Conservation (phyloP, 2,329 filamentous ascomycete genomes). For the Ascochyta clinopodiicola region DNA sequence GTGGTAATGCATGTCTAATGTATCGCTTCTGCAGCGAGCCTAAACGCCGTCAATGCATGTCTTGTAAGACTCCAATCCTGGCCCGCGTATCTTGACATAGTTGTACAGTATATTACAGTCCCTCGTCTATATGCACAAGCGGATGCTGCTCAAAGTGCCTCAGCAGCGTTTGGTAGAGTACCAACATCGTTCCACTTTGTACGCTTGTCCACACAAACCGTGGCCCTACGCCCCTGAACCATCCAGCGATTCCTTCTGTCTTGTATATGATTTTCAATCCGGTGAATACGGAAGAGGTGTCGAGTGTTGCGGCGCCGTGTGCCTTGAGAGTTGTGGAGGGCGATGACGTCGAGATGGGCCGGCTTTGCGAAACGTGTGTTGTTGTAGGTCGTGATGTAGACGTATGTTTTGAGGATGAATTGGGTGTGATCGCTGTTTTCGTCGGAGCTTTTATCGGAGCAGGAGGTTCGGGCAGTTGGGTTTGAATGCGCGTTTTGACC, state of each 20-base stretch:
- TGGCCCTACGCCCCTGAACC: slow-evolving; percentile 94
- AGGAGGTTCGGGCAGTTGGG: slow-evolving; percentile 70
- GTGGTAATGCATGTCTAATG: slow-evolving; percentile 11
- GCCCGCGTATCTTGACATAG: slow-evolving; percentile 14
- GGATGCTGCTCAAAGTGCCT: slow-evolving; percentile 72
- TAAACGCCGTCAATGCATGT: slow-evolving; percentile 29
- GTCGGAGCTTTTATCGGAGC: slow-evolving; percentile 21
- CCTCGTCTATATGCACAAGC: slow-evolving; percentile 36
- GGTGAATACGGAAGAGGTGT: slow-evolving; percentile 87
- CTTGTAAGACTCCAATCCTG: slow-evolving; percentile 11
- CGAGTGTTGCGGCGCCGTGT: slow-evolving; percentile 78
- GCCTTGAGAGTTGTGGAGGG: slow-evolving; percentile 82
- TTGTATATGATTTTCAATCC: slow-evolving; percentile 88
- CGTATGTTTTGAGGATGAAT: slow-evolving; percentile 41
- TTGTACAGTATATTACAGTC: slow-evolving; percentile 27
- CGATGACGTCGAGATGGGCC: slow-evolving; percentile 86
- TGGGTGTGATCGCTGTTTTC: slow-evolving; percentile 25
- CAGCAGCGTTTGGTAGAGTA: slow-evolving; percentile 88
- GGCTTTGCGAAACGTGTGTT: slow-evolving; percentile 52
- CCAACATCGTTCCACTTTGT: slow-evolving; percentile 95
- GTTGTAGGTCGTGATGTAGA: slow-evolving; percentile 31
- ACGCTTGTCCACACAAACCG: slow-evolving; percentile 96
- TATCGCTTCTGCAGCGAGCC: slow-evolving; percentile 17
- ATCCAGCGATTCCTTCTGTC: slow-evolving; percentile 85
- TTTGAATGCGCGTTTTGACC: slow-evolving; percentile 95